A percentile compares a stretch with the other conserved stretches of the same genome.
phyloP scores from a whole-genome alignment of 2,329 filamentous ascomycete genomes.

The Annulohypoxylon truncatum region DNA sequence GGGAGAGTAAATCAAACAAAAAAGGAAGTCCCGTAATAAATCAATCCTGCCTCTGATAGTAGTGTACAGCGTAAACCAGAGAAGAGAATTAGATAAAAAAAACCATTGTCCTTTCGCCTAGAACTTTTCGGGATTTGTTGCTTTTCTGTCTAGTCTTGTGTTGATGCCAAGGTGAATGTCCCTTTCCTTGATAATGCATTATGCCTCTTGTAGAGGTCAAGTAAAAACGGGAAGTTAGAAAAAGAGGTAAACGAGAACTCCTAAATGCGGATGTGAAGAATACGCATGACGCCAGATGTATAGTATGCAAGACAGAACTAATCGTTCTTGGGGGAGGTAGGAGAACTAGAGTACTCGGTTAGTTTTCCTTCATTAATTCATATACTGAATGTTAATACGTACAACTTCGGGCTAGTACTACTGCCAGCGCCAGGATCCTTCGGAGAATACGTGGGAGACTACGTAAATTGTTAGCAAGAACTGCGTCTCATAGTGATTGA shows the following conservation, averaged over 20 bases:
- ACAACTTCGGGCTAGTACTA: constrained; percentile 57
- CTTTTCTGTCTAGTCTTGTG: constrained; percentile 29
- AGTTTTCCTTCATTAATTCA: constrained; percentile 21
- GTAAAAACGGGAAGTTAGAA: constrained; percentile 21
- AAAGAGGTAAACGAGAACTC: constrained; percentile 26
- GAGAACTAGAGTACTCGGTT: constrained; percentile 45
- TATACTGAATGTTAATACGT: constrained; percentile 40
- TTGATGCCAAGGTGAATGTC: constrained; percentile 16
- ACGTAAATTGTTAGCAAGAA: constrained; percentile 46
- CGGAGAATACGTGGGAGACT: constrained; percentile 61
- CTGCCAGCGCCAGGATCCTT: constrained; percentile 57
- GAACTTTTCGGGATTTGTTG: constrained; percentile 20
- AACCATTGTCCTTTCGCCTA: constrained; percentile 3
- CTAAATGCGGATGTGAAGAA: constrained; percentile 40
- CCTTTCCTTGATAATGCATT: constrained; percentile 39
- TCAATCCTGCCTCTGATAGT: constrained; percentile 27
- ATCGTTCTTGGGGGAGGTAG: constrained; percentile 50
- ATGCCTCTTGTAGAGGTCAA: constrained; percentile 14
- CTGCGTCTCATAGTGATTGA: neutral
- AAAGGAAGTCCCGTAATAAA: constrained; percentile 11
- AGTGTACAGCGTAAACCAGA: constrained; percentile 33
- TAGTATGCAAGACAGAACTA: constrained; percentile 47
- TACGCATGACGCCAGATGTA: constrained; percentile 42
- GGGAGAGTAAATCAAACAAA: neutral
- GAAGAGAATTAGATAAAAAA: neutral